Evolutionary conservation across 768 basidiomycete species (phyloP), one percentile per base, ranked within the genome.

Genomic region (Wakefieldia striispora): DNA sequence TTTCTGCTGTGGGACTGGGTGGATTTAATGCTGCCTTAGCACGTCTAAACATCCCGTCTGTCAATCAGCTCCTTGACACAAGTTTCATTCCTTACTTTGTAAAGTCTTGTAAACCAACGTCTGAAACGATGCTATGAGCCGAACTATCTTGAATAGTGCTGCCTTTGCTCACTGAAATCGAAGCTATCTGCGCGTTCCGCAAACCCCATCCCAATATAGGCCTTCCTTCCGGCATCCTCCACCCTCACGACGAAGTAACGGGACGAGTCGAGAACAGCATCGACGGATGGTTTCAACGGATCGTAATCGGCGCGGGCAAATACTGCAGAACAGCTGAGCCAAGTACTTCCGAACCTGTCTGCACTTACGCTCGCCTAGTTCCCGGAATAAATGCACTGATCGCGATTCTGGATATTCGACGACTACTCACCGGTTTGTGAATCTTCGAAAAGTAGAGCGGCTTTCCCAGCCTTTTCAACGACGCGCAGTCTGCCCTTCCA

Each of bases 131-230:
- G 16, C 19, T 19, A 49, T 62, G 31, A 58, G 53, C 43, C 35
- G 1, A 27, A 26, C 46, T 20, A 39, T 21, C 23, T 33, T 34
- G 38, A 46, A 37, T 21, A 19, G 21, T 3, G 9, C 10, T 26
- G 14, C 23, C 48, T 34, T 33, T 11, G 69, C 91, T 69, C 57
- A 94, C 93, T 91, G 71, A 93, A 93, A 67, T 93, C 92, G 66
- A 94, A 94, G 55, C 90, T 88, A 58, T 93, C 91, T 8, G 89
- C 78, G 20, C 92, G 79, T 64, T 95, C 93, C 19, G 80, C 79
- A 66, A 94, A 97, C 14, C 94, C 94, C 79, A 97, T 86, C 6
- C 94, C 94, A 49, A 97, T 91, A 62, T 91, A 94, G 2, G 95
- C 94, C 65, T 90, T 88, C 67, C 80, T 84, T 19, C 91, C 91